These are phyloP conservation scores for Nakazawaea siamensis DNA, from an alignment of 805 yeast genomes.

Conservation along the genomic window DNA sequence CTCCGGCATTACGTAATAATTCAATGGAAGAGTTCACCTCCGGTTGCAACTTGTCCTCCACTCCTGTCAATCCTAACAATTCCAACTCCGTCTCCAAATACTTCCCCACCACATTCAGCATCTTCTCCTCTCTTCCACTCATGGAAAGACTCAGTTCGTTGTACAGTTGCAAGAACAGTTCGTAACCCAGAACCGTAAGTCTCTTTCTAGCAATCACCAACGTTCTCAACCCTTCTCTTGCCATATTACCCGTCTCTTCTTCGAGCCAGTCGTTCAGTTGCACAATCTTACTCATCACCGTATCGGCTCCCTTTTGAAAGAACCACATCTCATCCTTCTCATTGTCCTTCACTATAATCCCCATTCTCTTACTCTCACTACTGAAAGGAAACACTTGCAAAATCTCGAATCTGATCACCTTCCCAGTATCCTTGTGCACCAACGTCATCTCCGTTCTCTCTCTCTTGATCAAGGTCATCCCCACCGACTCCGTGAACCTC, in stretches of 20 bases:
- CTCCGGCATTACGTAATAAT: constrained; percentile 88
- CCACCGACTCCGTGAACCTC: constrained; percentile 80
- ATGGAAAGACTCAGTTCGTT: constrained; percentile 69
- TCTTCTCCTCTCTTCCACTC: constrained; percentile 67
- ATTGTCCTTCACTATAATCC: constrained; percentile 64
- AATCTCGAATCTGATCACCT: constrained; percentile 51
- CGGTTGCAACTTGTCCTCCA: constrained; percentile 87
- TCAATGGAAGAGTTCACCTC: constrained; percentile 92
- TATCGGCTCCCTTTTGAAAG: constrained; percentile 91
- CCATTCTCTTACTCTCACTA: constrained; percentile 96
- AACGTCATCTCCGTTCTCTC: constrained; percentile 73
- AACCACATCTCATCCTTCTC: constrained; percentile 73
- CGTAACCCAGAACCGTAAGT: constrained; percentile 43
- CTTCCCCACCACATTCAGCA: constrained; percentile 60
- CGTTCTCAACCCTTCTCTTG: constrained; percentile 95
- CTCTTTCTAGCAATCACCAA: constrained; percentile 87
- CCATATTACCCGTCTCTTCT: constrained; percentile 96
- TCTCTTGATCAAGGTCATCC: constrained; percentile 70
- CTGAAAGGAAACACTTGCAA: constrained; percentile 87
- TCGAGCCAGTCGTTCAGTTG: constrained; percentile 91
- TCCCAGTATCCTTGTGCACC: constrained; percentile 50
- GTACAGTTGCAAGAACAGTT: constrained; percentile 57
- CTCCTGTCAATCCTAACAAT: constrained; percentile 90
- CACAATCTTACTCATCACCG: constrained; percentile 83
- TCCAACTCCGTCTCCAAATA: constrained; percentile 80